A percentile compares a stretch with the other conserved stretches of the same genome.
These are phyloP conservation scores for Fusarium sacchari DNA, from an alignment of 2,329 filamentous ascomycete species.

Conservation along the genomic window DNA sequence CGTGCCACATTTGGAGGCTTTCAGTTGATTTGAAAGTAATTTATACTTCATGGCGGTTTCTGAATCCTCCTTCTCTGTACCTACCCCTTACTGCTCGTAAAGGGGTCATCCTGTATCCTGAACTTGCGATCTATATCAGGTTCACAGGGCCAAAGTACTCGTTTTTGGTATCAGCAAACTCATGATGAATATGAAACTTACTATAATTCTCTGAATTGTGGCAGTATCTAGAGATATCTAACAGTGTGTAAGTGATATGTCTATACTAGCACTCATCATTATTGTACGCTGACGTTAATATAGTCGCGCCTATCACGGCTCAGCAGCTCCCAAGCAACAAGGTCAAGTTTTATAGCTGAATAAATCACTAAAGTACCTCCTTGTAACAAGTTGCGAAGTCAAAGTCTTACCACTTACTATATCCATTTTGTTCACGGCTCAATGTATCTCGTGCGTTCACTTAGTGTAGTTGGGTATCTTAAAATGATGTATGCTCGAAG, in stretches of 20 bases:
- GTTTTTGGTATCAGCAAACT: neutral
- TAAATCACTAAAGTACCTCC: neutral
- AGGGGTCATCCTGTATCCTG: slow-evolving; percentile 39
- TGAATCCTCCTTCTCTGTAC: slow-evolving; percentile 23
- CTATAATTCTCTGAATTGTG: too few species aligned
- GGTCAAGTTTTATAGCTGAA: neutral
- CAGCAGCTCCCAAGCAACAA: neutral
- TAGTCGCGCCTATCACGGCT: neutral
- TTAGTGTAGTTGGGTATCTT: neutral
- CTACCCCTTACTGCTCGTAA: slow-evolving; percentile 39
- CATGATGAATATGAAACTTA: neutral
- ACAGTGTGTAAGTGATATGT: neutral
- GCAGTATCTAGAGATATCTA: neutral
- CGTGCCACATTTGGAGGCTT: slow-evolving; percentile 47
- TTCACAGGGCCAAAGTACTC: neutral
- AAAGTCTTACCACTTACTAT: neutral
- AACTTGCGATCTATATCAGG: neutral
- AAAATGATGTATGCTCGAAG: neutral
- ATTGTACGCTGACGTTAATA: neutral
- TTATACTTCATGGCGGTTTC: slow-evolving; percentile 49
- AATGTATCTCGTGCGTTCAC: neutral
- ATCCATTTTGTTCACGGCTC: neutral
- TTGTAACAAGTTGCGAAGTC: neutral
- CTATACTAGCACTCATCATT: neutral
- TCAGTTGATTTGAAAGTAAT: slow-evolving; percentile 49